Percentiles rank a stretch among this genome's conserved stretches.
Evolutionary conservation across 2,329 filamentous ascomycete species (phyloP).

Genomic region (Bipolaris victoriae): DNA sequence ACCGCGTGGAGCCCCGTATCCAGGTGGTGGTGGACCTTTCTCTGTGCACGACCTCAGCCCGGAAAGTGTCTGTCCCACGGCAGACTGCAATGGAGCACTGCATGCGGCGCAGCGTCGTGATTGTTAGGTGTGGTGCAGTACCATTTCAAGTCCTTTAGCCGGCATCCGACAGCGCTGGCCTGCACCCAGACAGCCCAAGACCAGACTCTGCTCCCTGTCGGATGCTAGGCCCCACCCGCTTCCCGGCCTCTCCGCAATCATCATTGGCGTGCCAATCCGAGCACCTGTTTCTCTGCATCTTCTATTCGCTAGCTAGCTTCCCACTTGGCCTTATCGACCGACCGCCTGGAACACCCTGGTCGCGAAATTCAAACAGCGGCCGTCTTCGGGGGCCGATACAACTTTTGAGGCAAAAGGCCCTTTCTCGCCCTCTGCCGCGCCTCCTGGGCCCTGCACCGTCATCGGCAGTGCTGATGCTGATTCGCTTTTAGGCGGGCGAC

Average conservation of each 20-base stretch:
- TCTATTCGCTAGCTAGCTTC: constrained; percentile 24
- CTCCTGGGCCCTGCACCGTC: constrained; percentile 29
- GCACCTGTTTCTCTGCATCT: constrained; percentile 21
- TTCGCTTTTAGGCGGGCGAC: constrained; percentile 36
- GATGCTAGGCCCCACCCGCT: constrained; percentile 16
- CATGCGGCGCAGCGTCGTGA: background rate
- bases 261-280: constrained; percentile 19
- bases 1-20: constrained; percentile 20
- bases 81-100: background rate
- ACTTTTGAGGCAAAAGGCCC: constrained; percentile 35
- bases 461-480: constrained; percentile 27
- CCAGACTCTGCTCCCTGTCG: constrained; percentile 13
- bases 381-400: constrained; percentile 31
- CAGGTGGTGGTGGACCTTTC: constrained; percentile 17
- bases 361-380: constrained; percentile 40
- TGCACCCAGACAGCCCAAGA: constrained; percentile 5
- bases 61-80: constrained; percentile 25
- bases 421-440: constrained; percentile 27
- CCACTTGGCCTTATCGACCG: constrained; percentile 38
- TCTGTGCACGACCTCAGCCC: constrained; percentile 23
- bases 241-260: constrained; percentile 15
- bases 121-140: background rate
- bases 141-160: constrained; percentile 12
- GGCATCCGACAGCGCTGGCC: constrained; percentile 8
- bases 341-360: constrained; percentile 34